Percentiles rank a stretch among this genome's conserved stretches.
phyloP scores from a whole-genome alignment of 2,329 filamentous ascomycete genomes.

The Pseudomassariella vexata region DNA sequence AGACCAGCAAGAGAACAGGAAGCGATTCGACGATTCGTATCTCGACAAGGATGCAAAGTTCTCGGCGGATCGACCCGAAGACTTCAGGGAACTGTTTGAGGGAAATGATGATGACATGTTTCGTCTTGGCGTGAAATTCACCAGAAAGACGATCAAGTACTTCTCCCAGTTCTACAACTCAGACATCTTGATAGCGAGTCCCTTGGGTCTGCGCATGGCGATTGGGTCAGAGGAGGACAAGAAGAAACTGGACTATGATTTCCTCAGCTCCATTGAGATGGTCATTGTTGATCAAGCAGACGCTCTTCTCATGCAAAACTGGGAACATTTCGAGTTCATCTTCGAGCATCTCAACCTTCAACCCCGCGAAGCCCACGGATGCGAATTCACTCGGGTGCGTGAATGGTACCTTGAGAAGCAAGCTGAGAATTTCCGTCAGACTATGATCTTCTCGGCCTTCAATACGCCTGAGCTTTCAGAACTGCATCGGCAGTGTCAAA shows the following conservation, averaged over 20 bases:
- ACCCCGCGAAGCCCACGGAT: slow-evolving; percentile 83
- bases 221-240: slow-evolving; percentile 71
- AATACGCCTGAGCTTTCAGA: slow-evolving; percentile 84
- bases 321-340: slow-evolving; percentile 91
- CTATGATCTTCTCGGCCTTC: slow-evolving; percentile 74
- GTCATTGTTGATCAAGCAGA: slow-evolving; percentile 89
- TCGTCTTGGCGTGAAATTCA: slow-evolving; percentile 92
- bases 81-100: slow-evolving; percentile 84
- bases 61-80: slow-evolving; percentile 69
- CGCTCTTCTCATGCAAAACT: slow-evolving; percentile 94
- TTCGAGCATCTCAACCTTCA: slow-evolving; percentile 89
- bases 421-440: slow-evolving; percentile 77
- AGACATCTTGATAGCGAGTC: slow-evolving; percentile 88
- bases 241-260: slow-evolving; percentile 66
- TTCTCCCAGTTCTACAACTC: slow-evolving; percentile 95
- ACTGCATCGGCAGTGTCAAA: slow-evolving; percentile 69
- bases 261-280: slow-evolving; percentile 88
- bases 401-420: slow-evolving; percentile 91
- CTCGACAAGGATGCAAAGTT: slow-evolving; percentile 63
- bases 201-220: slow-evolving; percentile 82
- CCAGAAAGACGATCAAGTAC: slow-evolving; percentile 89
- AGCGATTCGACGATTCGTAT: slow-evolving; percentile 84
- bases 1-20: slow-evolving; percentile 92
- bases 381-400: slow-evolving; percentile 86
- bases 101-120: slow-evolving; percentile 99